Evolutionary conservation across 2,329 filamentous ascomycete genomes (phyloP).

Genomic region (Chlorencoelia australis): DNA sequence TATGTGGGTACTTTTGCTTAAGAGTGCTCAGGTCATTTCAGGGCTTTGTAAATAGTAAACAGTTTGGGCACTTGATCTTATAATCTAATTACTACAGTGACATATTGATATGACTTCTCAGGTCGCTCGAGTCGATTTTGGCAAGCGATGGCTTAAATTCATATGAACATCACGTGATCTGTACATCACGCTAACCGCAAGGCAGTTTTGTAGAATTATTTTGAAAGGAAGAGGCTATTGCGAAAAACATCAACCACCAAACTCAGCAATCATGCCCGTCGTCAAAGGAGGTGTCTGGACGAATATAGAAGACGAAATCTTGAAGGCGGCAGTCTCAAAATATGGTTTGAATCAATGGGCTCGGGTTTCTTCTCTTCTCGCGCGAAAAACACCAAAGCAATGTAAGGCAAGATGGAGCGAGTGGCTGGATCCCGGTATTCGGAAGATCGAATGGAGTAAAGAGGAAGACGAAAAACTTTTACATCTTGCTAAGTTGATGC

Average conservation of each 20-base stretch:
- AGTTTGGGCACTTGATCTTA: too few species aligned
- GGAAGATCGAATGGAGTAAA: constrained; percentile 98
- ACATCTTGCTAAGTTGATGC: constrained; percentile 96
- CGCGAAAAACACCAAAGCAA: constrained; percentile 96
- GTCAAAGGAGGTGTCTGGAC: constrained; percentile 69
- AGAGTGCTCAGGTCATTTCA: too few species aligned
- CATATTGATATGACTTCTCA: too few species aligned
- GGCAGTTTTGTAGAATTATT: too few species aligned
- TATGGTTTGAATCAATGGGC: constrained; percentile 98
- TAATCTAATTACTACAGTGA: too few species aligned
- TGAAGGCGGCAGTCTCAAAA: constrained; percentile 81
- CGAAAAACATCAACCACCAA: constrained; percentile 4
- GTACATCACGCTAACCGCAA: too few species aligned
- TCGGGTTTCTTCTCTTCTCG: constrained; percentile 90
- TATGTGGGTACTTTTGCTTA: too few species aligned
- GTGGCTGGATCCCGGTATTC: constrained; percentile 96
- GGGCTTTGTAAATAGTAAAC: too few species aligned
- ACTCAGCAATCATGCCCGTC: constrained; percentile 48
- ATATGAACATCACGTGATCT: too few species aligned
- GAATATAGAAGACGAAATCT: constrained; percentile 84
- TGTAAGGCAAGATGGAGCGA: constrained; percentile 98
- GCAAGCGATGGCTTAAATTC: too few species aligned
- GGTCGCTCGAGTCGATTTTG: too few species aligned
- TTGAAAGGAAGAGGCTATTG: too few species aligned
- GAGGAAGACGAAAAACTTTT: constrained; percentile 97